Conservation (phyloP, 257 asterid genomes). For the Solanum paucissectum region DNA sequence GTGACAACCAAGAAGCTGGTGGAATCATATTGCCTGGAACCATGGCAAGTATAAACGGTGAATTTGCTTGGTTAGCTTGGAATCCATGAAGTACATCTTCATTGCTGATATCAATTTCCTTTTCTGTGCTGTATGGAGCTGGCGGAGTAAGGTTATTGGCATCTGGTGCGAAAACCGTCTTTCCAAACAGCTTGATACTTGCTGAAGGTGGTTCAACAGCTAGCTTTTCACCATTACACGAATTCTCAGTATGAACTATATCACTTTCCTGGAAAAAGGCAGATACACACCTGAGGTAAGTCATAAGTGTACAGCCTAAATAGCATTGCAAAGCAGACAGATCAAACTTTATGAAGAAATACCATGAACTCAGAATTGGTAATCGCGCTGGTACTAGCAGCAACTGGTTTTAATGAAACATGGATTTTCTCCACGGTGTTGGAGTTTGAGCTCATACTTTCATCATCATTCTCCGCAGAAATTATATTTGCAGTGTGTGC, state of each 20-base stretch:
- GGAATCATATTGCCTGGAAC: conserved; percentile 16
- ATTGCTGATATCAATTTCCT: conserved; percentile 3
- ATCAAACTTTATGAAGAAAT: neutral
- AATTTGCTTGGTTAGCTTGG: conserved; percentile 5
- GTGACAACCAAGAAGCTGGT: conserved; percentile 17
- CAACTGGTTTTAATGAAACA: conserved; percentile 14
- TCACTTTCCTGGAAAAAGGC: conserved; percentile 36
- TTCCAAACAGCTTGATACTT: conserved; percentile 68
- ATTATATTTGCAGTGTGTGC: conserved; percentile 28
- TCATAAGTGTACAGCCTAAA: neutral
- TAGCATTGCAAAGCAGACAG: neutral
- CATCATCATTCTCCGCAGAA: conserved; percentile 26
- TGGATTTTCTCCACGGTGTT: conserved; percentile 17
- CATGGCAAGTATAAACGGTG: conserved; percentile 21
- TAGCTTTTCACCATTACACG: conserved; percentile 25
- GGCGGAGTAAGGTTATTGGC: conserved; percentile 15
- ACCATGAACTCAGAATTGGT: conserved; percentile 25
- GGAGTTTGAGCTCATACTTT: conserved; percentile 21
- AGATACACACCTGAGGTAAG: neutral
- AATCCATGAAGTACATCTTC: conserved; percentile 2
- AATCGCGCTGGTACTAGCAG: conserved; percentile 11
- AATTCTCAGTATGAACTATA: conserved; percentile 27
- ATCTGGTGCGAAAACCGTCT: conserved; percentile 40
- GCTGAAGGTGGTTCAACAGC: conserved; percentile 13
- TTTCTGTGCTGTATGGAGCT: conserved; percentile 6